Evolutionary conservation across 352 stramenopile species (phyloP), one percentile per base, ranked within the genome.

Genomic region (Pythium vanterpoolii): DNA sequence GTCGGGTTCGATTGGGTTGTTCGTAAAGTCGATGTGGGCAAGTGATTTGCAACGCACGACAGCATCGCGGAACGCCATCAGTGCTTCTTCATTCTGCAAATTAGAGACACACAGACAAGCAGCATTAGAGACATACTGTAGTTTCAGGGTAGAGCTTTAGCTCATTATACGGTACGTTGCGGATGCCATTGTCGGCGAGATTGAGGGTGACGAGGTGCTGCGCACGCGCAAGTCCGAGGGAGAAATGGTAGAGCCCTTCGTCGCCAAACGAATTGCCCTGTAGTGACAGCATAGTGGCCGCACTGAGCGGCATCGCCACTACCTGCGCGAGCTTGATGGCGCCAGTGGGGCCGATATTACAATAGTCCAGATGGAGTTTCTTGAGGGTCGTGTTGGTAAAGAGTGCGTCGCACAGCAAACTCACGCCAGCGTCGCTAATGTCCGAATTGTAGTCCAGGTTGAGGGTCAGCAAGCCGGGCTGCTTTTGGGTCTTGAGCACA

Each of bases 291-390:
- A 72, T 85, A 39, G 86, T 65, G 27, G 91, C 39, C 0, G 70
- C 68, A 30, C 74, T 86, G 1, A 30, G 61, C 4, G 79, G 77
- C 47, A 91, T 83, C 24, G 69, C 77, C 19, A 93, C 48, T 5
- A 93, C 61, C 49, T 93, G 83, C 23, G 83, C 83, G 18, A 93
- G 64, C 51, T 89, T 89, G 61, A 91, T 74, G 10, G 70, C 74
- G 23, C 77, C 77, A 1, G 66, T 56, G 0, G 66, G 46, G 0
- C 77, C 64, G 14, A 91, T 66, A 34, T 39, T 56, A 48, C 83
- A 93, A 64, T 84, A 93, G 48, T 90, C 79, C n/a, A 93, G 61
- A 28, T 90, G 71, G 33, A 93, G 59, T 77, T 93, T 78, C 77
- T 90, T 92, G 27, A 93, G 49, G 7, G 74, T 48, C 9, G 65